A percentile compares a stretch with the other conserved stretches of the same genome.
Evolutionary conservation across 2,329 filamentous ascomycete genomes (phyloP).

Genomic region (Ophiostoma ulmi): DNA sequence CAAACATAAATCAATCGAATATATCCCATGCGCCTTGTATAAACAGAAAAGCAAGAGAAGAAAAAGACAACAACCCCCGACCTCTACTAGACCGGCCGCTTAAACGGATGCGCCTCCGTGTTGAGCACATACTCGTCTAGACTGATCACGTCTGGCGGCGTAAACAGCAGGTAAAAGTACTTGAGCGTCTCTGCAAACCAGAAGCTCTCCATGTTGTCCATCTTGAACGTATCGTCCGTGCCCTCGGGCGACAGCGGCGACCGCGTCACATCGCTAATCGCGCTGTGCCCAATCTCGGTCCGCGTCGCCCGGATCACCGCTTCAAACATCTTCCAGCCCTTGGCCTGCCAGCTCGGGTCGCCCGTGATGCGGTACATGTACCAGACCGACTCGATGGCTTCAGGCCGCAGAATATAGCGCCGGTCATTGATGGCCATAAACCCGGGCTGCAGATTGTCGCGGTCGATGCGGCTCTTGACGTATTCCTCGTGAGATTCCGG

Average conservation of each 20-base stretch:
- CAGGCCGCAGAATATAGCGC: slow-evolving; percentile 65
- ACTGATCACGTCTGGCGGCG: slow-evolving; percentile 58
- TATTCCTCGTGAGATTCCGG: slow-evolving; percentile 53
- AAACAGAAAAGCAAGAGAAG: neutral
- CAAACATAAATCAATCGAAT: neutral
- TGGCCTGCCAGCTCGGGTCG: slow-evolving; percentile 67
- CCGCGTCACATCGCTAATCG: slow-evolving; percentile 58
- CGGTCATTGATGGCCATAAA: slow-evolving; percentile 43
- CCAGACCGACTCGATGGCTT: slow-evolving; percentile 84
- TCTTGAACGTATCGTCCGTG: slow-evolving; percentile 34
- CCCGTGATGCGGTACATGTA: slow-evolving; percentile 89
- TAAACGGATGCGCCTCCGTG: slow-evolving; percentile 58
- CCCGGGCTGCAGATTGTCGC: slow-evolving; percentile 46
- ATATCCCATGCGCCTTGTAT: neutral
- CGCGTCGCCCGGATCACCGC: slow-evolving; percentile 62
- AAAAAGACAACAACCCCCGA: neutral
- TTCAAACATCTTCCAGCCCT: slow-evolving; percentile 81
- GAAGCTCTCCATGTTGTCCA: slow-evolving; percentile 77
- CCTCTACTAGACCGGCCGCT: slow-evolving; percentile 34
- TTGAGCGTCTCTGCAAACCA: slow-evolving; percentile 90
- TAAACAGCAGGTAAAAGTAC: slow-evolving; percentile 83
- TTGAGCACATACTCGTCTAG: slow-evolving; percentile 65
- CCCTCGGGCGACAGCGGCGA: slow-evolving; percentile 20
- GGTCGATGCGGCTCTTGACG: slow-evolving; percentile 43
- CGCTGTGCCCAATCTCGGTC: slow-evolving; percentile 63